Evolutionary conservation across 768 basidiomycete species (phyloP), one percentile per base, ranked within the genome.

Genomic region (Pulveroboletus ravenelii): DNA sequence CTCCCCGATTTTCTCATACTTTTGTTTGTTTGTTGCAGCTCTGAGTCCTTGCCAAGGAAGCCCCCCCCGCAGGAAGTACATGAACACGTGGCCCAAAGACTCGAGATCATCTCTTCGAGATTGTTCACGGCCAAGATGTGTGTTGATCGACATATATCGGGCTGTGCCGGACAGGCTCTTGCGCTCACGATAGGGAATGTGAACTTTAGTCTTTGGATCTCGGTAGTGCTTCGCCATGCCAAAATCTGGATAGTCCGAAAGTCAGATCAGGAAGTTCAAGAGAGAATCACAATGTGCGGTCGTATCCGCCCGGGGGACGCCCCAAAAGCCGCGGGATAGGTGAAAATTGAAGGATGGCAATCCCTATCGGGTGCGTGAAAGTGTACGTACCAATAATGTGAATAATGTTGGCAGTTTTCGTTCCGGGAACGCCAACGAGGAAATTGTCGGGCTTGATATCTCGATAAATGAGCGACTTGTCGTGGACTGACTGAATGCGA

Each of bases 381-480:
- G 31, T 3, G 6, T 18, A 74, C 86, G 51, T 61, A 90, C 89
- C 89, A 44, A 91, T 94, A 53, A 95, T 84, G 68, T 90, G 87
- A 57, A 92, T 81, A 8, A 79, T 76, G 66, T 95, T 94, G 41
- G 93, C 92, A 37, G 77, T 90, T 75, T 93, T 96, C 31, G 88
- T 93, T 17, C 82, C 82, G 18, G 93, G 87, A 12, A 94, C 90
- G 52, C 95, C 96, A 67, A 99, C 91, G 57, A 99, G 77, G 72
- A 99, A 99, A 73, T 98, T 98, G 72, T 99, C 95, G 32, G 95
- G 95, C 65, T 98, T 98, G 77, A 99, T 98, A 68, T 98, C 96
- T 57, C 95, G 87, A 72, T 95, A 97, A 62, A 98, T 97, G 64
- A 98, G 79, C 53, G 92, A 96, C 76, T 97, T 97, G 68, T 98